These are phyloP conservation scores for Penicillium nordicum DNA, from an alignment of 2,329 filamentous ascomycete species.

Conservation along the genomic window DNA sequence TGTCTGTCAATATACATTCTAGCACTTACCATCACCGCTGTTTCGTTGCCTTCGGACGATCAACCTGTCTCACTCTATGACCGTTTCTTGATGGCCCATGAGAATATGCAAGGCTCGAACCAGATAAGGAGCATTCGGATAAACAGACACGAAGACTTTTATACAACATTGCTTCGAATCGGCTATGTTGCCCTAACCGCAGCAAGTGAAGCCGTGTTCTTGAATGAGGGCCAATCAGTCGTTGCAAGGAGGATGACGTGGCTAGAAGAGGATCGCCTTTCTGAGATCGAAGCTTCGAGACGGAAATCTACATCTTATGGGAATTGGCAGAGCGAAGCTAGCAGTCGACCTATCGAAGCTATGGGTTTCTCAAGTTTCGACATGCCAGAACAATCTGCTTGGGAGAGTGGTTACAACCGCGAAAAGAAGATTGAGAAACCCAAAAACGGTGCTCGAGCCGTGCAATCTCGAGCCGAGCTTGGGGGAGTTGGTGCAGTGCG, in stretches of 20 bases:
- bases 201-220: constrained; percentile 90
- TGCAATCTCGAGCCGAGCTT: constrained; percentile 35
- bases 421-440: constrained; percentile 46
- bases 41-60: constrained; percentile 58
- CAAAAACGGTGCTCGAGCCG: constrained; percentile 32
- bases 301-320: constrained; percentile 23
- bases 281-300: constrained; percentile 63
- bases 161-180: constrained; percentile 79
- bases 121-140: constrained; percentile 78
- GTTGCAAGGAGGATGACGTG: constrained; percentile 75
- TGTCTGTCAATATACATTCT: constrained; percentile 75
- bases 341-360: constrained; percentile 28
- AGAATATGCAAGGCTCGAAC: constrained; percentile 88
- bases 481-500: constrained; percentile 77
- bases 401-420: constrained; percentile 47
- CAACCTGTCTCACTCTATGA: constrained; percentile 51
- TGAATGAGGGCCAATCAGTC: constrained; percentile 81
- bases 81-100: constrained; percentile 68
- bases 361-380: constrained; percentile 36
- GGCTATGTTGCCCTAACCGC: constrained; percentile 88
- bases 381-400: constrained; percentile 33
- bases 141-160: constrained; percentile 89
- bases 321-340: constrained; percentile 13
- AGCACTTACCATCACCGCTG: constrained; percentile 71
- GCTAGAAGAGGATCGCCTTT: constrained; percentile 82